Base-by-base conservation (phyloP, 768 basidiomycete genomes). In the Boletus subcaerulescens region DNA sequence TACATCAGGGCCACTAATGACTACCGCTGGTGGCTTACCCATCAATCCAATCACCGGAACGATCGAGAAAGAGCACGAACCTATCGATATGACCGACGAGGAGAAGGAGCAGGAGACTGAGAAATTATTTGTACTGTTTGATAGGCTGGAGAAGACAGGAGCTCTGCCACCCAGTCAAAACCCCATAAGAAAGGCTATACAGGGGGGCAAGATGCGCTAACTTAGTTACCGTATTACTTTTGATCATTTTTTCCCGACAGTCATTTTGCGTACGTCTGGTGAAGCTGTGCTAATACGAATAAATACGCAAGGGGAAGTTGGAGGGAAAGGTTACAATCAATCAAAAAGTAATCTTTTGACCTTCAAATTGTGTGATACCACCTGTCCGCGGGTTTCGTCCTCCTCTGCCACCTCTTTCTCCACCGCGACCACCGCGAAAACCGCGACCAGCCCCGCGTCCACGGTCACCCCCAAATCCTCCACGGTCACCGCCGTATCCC, bases 91-190 rank as follows among this genome's bases (percentile, higher is more conserved):
- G 94, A 88, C 93, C 1, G 87, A 95, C 31, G 94, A 95, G 67
- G 96, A 99, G 77, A 97, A 96, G 70, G 93, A 97, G 66, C 74
- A 74, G 11, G 97, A 99, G 73, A 89, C 94, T 50, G 95, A 98
- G 76, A 87, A 86, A 65, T 76, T 99, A 40, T 92, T 98, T 65
- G 85, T 89, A 33, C 76, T 98, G 18, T 98, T 99, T 65, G 91
- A 97, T 59, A 77, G 95, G 45, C 76, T 98, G 59, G 91, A 94
- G 67, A 84, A 77, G 70, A 85, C 77, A 43, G 91, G 92, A 20
- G 81, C 84, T 42, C 65, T 92, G 32, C 80, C 83, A 12, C 74
- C 83, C 18, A 77, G 74, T 44, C 82, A 83, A 60, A 90, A 90
- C 65, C 89, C 88, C 7, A 81, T 91, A 58, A 78, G 89, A 50